Conservation (phyloP, 352 stramenopile genomes). For the Saprolegnia diclina region DNA sequence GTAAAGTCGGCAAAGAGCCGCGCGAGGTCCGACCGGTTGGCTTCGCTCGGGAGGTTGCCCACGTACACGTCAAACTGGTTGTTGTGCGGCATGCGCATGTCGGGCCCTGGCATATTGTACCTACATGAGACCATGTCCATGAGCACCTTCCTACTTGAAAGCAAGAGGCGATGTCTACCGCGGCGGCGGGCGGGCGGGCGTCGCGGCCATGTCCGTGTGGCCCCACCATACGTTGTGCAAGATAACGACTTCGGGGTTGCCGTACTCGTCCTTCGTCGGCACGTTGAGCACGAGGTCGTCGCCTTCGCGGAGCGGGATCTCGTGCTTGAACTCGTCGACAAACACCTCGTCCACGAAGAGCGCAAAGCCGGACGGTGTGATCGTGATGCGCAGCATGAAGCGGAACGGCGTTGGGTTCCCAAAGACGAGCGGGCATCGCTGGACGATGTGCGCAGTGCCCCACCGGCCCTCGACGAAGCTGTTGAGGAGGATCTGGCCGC, state of each 20-base stretch:
- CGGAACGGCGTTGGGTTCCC: conserved; percentile 39
- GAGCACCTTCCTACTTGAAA: conserved; percentile 22
- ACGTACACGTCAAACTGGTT: conserved; percentile 68
- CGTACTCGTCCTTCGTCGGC: conserved; percentile 67
- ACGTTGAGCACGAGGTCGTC: conserved; percentile 75
- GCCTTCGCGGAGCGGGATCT: conserved; percentile 74
- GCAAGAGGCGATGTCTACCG: not conserved
- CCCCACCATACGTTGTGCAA: conserved; percentile 83
- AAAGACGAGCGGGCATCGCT: conserved; percentile 61
- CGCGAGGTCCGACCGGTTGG: conserved; percentile 67
- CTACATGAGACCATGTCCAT: conserved; percentile 35
- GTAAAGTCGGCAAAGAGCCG: conserved; percentile 78
- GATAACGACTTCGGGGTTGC: conserved; percentile 57
- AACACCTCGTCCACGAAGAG: conserved; percentile 79
- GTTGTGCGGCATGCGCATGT: conserved; percentile 33
- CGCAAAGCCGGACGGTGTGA: conserved; percentile 62
- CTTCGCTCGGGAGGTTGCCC: conserved; percentile 73
- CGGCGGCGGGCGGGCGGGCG: not conserved
- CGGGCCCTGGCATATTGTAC: conserved; percentile 30
- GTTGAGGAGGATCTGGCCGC: conserved; percentile 70
- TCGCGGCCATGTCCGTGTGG: conserved; percentile 49
- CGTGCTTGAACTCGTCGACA: conserved; percentile 78
- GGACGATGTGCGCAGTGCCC: conserved; percentile 60
- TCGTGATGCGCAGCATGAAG: conserved; percentile 69
- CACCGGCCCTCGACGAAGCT: conserved; percentile 77